Conservation (phyloP, 495 filamentous ascomycete genomes). For the Evansstolkia leycettana region DNA sequence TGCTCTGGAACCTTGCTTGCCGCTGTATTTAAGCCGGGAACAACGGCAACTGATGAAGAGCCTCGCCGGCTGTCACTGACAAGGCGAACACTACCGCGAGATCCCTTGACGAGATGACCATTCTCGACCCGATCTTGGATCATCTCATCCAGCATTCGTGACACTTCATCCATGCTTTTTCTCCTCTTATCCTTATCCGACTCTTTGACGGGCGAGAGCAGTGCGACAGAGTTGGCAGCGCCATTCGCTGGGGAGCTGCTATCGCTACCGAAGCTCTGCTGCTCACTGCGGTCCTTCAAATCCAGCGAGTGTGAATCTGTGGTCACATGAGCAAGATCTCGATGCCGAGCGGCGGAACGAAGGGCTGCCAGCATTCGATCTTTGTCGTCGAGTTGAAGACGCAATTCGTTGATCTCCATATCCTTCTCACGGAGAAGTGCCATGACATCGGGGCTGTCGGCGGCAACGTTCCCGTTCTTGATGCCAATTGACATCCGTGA, state of each 20-base stretch:
- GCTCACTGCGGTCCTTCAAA: slow-evolving; percentile 16
- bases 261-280: slow-evolving; percentile 19
- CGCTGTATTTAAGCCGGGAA: slow-evolving; percentile 13
- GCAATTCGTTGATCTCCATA: slow-evolving; percentile 81
- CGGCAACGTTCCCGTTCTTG: slow-evolving; percentile 43
- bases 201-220: slow-evolving; percentile 14
- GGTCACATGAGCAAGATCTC: slow-evolving; percentile 67
- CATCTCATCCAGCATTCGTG: slow-evolving; percentile 85
- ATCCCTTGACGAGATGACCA: slow-evolving; percentile 48
- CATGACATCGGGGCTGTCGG: slow-evolving; percentile 56
- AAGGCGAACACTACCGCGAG: slow-evolving; percentile 42
- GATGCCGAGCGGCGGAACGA: slow-evolving; percentile 73
- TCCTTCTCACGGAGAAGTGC: slow-evolving; percentile 77
- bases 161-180: slow-evolving; percentile 78
- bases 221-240: slow-evolving; percentile 11
- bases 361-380: slow-evolving; percentile 86
- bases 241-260: slow-evolving; percentile 13
- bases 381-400: slow-evolving; percentile 87
- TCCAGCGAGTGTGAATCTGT: slow-evolving; percentile 27
- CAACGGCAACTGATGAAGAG: slow-evolving; percentile 18
- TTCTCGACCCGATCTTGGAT: slow-evolving; percentile 73
- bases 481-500: slow-evolving; percentile 65
- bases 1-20: slow-evolving; percentile 5
- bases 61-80: slow-evolving; percentile 23
- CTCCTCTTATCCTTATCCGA: slow-evolving; percentile 36